These are phyloP conservation scores for Dimargaris cristalligena DNA, from an alignment of 192 early-diverging fungal genomes.

Conservation along the genomic window DNA sequence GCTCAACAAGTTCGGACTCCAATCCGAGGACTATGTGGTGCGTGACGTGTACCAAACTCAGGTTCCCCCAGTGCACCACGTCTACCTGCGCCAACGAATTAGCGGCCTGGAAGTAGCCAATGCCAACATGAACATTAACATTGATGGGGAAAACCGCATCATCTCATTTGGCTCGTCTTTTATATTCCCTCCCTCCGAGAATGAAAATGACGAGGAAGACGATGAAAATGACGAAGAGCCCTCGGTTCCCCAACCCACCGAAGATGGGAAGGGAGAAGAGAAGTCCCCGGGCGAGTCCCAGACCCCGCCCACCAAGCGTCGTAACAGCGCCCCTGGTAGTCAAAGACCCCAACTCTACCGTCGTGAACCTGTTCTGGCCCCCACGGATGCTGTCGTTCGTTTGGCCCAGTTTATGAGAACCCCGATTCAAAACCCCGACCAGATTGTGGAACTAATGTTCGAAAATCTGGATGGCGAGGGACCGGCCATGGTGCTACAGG, in stretches of 20 bases:
- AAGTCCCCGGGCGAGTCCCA: not conserved
- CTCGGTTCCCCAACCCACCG: too few species aligned
- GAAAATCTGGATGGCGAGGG: not conserved
- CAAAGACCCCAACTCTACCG: not conserved
- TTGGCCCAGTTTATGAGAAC: not conserved
- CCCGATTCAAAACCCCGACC: not conserved
- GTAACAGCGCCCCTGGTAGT: not conserved
- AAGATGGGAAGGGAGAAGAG: not conserved
- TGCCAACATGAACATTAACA: constrained; percentile 58
- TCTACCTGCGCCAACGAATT: constrained; percentile 38
- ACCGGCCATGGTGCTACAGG: not conserved
- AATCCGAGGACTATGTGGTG: not conserved
- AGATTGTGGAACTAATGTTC: too few species aligned
- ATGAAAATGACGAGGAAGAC: too few species aligned
- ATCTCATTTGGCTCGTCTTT: constrained; percentile 55
- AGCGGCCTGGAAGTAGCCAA: constrained; percentile 42
- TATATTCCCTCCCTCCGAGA: not conserved
- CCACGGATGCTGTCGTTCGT: not conserved
- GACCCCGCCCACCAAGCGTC: not conserved
- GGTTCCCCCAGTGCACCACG: constrained; percentile 18
- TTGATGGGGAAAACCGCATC: constrained; percentile 35
- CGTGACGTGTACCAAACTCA: not conserved
- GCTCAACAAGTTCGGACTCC: not conserved
- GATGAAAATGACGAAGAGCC: too few species aligned
- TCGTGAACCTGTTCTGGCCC: not conserved